phyloP scores from a whole-genome alignment of 1,139 yeast species.

The Taphrina deformans region DNA sequence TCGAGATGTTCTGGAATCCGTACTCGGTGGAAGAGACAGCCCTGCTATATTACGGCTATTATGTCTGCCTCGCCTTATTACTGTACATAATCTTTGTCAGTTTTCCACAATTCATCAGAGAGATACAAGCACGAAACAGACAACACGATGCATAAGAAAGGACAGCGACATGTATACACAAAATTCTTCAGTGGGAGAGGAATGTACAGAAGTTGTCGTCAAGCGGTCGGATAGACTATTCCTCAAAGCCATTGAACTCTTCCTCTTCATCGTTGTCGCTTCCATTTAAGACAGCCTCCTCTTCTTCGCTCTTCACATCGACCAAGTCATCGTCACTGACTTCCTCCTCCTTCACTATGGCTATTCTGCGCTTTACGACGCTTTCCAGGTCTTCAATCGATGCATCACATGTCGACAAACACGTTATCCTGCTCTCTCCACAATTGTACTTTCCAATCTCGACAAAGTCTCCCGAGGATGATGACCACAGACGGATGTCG shows the following conservation, averaged over 20 bases:
- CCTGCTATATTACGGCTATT: constrained; percentile 1
- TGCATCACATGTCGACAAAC: constrained; percentile 17
- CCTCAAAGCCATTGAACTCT: constrained; percentile 15
- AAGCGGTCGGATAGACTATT: not conserved
- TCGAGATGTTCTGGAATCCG: constrained; percentile 6
- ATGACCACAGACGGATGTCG: constrained; percentile 76
- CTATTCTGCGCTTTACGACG: constrained; percentile 16
- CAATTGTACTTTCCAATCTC: constrained; percentile 21
- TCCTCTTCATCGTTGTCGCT: constrained; percentile 44
- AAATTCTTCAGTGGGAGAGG: too few relatives aligned
- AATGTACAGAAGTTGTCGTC: too few relatives aligned
- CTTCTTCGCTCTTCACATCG: constrained; percentile 44
- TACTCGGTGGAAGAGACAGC: not conserved
- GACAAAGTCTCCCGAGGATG: not conserved
- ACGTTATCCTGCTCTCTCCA: constrained; percentile 25
- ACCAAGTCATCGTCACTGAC: constrained; percentile 36
- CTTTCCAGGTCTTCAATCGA: constrained; percentile 22
- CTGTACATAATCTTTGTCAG: not conserved
- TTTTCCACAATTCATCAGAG: not conserved
- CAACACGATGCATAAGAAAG: not conserved
- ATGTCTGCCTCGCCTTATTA: not conserved
- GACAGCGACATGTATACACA: too few relatives aligned
- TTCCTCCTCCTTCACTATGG: constrained; percentile 10
- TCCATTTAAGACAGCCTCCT: constrained; percentile 40
- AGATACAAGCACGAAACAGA: not conserved